Base-by-base conservation (phyloP, 805 yeast genomes). In the Ogataea minuta region DNA sequence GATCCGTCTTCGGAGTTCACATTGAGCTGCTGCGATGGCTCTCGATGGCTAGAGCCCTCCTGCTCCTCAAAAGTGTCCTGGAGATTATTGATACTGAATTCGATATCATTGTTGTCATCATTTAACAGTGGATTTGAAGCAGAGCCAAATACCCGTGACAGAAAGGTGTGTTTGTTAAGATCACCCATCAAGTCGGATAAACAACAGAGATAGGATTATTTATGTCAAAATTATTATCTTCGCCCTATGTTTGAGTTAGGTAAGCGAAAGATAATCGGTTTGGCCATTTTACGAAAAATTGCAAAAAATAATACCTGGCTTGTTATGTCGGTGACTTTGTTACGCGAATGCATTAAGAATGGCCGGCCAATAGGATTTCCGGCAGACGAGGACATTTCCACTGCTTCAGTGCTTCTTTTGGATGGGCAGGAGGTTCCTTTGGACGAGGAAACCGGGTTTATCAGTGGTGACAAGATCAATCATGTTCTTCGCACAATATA, bases 131-230 rank as follows among this genome's bases (percentile, higher is more conserved):
- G 69, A 16, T 54, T 51, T 10, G 53, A 52, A 27, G 41, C 52
- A 1, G 51, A 38, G 4, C 84, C 86, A 59, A 80, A 79, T 15
- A 80, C 82, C 28, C 85, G 66, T 8, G 83, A 77, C 43, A 80
- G 65, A 52, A 80, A 80, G 5, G 84, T 79, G 49, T 77, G 78
- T 37, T 64, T 64, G 41, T 58, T 56, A 14, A 42, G 36, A 34
- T 56, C 59, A 15, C 48, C 35, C 34, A 41, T 43, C 34, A 36
- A 17, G 16, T 16, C n/a, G 15, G 23, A 26, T 14, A 29, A 28
- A 35, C 11, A 10, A 30, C 16, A 31, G 21, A 19, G 21, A 19
- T 19, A 8, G 21, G 5, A 19, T 19, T 19, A 19, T 19, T 19
- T 27, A 21, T 31, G 36, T 37, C 32, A 37, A 27, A 36, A 19